Evolutionary conservation across 306 rosid species (phyloP).

Genomic region (Rosa persica): DNA sequence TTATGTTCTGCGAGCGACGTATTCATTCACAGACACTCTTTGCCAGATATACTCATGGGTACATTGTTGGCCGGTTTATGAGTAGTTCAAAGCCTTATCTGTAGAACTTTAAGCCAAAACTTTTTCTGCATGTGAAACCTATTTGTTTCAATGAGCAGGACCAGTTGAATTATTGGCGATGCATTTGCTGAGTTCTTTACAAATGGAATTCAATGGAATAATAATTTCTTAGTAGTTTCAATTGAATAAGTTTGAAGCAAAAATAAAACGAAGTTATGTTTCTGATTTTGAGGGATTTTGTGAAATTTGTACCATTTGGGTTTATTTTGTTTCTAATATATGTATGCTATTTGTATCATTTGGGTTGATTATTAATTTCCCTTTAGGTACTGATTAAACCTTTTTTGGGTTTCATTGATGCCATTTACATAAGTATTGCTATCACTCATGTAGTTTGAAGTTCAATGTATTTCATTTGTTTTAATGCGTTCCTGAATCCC

Average conservation of each 20-base stretch:
- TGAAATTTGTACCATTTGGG: not conserved
- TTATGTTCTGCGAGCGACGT: slow-evolving; percentile 11
- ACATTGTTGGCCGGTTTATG: too few relatives aligned
- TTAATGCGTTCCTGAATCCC: not conserved
- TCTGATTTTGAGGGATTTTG: not conserved
- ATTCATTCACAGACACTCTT: not conserved
- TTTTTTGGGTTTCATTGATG: too few relatives aligned
- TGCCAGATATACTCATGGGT: not conserved
- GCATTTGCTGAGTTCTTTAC: too few relatives aligned
- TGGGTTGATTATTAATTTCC: too few relatives aligned
- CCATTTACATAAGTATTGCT: not conserved
- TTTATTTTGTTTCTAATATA: too few relatives aligned
- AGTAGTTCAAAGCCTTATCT: not conserved
- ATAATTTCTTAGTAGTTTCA: not conserved
- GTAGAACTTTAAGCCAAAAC: not conserved
- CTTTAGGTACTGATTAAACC: not conserved
- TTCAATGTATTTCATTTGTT: not conserved
- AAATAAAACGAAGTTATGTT: not conserved
- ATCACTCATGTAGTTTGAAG: not conserved
- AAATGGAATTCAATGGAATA: not conserved
- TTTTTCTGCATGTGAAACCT: too few relatives aligned
- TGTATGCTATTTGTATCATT: too few relatives aligned
- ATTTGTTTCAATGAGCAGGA: too few relatives aligned
- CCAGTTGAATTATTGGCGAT: too few relatives aligned
- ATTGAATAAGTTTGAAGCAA: not conserved